Percentiles rank a stretch among this genome's conserved stretches.
phyloP scores from a whole-genome alignment of 495 filamentous ascomycete species.

The Bryoglossum gracile region DNA sequence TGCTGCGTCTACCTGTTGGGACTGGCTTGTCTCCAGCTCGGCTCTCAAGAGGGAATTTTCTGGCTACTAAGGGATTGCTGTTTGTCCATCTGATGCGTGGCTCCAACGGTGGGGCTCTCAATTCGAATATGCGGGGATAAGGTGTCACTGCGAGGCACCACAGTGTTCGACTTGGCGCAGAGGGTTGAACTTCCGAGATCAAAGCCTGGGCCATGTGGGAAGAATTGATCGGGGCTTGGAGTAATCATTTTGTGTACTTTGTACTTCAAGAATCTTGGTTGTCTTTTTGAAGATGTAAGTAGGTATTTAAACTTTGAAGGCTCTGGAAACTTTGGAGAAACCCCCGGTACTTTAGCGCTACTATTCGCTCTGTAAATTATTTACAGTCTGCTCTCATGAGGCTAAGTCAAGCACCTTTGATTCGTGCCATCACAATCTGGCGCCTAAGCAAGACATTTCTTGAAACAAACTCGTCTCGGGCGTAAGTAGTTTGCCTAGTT shows the following conservation, averaged over 20 bases:
- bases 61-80: slow-evolving; percentile 4
- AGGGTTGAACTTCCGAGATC: neutral
- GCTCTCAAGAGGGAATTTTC: neutral
- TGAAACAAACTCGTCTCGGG: neutral
- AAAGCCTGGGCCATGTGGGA: slow-evolving; percentile 3
- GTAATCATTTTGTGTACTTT: neutral
- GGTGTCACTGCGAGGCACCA: slow-evolving; percentile 1
- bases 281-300: neutral
- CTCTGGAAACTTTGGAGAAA: neutral
- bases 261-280: neutral
- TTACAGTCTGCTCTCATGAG: neutral
- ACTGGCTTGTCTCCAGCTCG: too few relatives aligned
- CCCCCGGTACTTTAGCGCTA: neutral
- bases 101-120: slow-evolving; percentile 1
- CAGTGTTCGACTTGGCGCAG: slow-evolving; percentile 3
- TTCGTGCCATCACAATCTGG: slow-evolving; percentile 1
- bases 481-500: neutral
- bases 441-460: neutral
- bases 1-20: neutral
- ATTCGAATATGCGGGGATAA: slow-evolving; percentile 1
- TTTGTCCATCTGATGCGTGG: neutral
- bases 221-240: neutral
- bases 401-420: slow-evolving; percentile 3
- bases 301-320: neutral
- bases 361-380: slow-evolving; percentile 6